phyloP scores from a whole-genome alignment of 1,284 basidiomycete genomes.

The Filobasidium uniguttulatum region DNA sequence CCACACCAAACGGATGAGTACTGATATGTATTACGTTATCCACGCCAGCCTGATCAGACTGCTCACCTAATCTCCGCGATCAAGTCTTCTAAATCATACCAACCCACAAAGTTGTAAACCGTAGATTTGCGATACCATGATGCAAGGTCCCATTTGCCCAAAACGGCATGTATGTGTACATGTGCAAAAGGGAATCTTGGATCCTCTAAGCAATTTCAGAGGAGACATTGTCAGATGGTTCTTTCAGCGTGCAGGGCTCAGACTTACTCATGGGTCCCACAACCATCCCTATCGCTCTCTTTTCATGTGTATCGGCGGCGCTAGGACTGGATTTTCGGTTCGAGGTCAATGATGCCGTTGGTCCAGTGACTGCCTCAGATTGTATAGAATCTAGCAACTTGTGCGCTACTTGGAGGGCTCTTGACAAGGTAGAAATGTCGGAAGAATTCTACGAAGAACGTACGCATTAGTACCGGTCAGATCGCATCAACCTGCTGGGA shows the following conservation, averaged over 20 bases:
- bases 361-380: too few relatives aligned
- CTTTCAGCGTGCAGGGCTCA: too few relatives aligned
- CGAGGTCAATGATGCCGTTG: too few relatives aligned
- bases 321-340: too few relatives aligned
- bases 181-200: conserved; percentile 30
- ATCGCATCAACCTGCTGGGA: neutral
- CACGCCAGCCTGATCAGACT: too few relatives aligned
- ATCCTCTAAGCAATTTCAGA: conserved; percentile 20
- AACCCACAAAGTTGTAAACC: conserved; percentile 27
- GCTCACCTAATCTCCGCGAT: conserved; percentile 33
- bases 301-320: neutral
- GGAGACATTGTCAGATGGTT: too few relatives aligned
- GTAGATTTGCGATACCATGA: conserved; percentile 31
- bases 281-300: conserved; percentile 10
- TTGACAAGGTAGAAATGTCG: conserved; percentile 30
- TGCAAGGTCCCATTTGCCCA: conserved; percentile 27
- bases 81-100: conserved; percentile 34
- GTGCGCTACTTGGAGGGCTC: conserved; percentile 23
- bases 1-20: too few relatives aligned
- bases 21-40: too few relatives aligned
- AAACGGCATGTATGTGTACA: conserved; percentile 33
- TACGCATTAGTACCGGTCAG: neutral
- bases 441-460: conserved; percentile 22
- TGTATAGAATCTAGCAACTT: conserved; percentile 15
- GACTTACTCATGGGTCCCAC: conserved; percentile 8